Percentiles rank a stretch among this genome's conserved stretches.
Evolutionary conservation across 257 asterid species (phyloP).

Genomic region (Solanum virginianum): DNA sequence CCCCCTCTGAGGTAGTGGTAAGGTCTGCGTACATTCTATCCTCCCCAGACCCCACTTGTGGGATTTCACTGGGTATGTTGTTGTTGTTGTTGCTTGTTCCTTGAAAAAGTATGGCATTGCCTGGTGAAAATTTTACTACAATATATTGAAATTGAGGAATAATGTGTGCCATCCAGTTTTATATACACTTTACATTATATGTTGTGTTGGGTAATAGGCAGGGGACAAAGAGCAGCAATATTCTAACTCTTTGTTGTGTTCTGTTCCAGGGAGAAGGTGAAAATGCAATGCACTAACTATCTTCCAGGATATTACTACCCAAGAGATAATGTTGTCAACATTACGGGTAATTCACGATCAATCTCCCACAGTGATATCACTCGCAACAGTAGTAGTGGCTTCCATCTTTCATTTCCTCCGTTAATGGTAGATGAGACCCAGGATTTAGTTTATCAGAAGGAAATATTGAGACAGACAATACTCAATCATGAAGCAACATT

Average conservation of each 20-base stretch:
- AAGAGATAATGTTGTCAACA: constrained; percentile 22
- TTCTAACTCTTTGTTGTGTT: not conserved
- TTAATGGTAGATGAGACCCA: constrained; percentile 10
- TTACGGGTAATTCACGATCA: constrained; percentile 29
- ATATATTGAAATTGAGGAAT: not conserved
- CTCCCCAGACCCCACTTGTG: too few species aligned
- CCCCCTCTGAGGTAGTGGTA: too few species aligned
- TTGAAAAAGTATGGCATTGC: not conserved
- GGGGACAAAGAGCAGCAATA: not conserved
- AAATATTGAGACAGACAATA: constrained; percentile 37
- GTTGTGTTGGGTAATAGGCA: not conserved
- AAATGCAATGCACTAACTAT: constrained; percentile 44
- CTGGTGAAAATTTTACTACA: not conserved
- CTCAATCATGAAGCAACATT: constrained; percentile 67
- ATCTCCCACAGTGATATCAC: constrained; percentile 10
- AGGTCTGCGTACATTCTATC: too few species aligned
- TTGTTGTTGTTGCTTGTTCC: too few species aligned
- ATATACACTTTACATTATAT: not conserved
- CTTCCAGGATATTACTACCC: constrained; percentile 22
- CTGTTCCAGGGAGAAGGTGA: constrained; percentile 15
- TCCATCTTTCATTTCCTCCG: constrained; percentile 11
- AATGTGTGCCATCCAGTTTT: not conserved
- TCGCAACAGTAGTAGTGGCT: constrained; percentile 23
- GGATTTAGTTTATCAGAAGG: constrained; percentile 25
- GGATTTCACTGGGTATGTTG: too few species aligned